phyloP scores from a whole-genome alignment of 305 asterid species.

The Withania somnifera region DNA sequence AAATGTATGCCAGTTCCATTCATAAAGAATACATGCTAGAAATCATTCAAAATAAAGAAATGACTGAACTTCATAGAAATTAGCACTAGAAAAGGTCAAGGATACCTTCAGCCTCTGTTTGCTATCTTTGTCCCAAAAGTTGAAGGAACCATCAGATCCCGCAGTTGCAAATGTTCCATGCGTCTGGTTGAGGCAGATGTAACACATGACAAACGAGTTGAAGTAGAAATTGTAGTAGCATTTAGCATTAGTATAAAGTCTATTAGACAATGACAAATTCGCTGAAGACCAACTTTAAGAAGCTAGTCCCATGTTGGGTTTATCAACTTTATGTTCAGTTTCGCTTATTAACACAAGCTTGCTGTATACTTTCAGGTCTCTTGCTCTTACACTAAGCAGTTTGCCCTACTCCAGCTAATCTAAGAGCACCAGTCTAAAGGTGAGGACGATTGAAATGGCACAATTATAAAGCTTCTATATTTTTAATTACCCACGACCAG shows the following conservation, averaged over 20 bases:
- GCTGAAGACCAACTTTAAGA: background rate
- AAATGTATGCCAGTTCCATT: background rate
- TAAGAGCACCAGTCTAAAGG: background rate
- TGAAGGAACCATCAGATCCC: constrained; percentile 90
- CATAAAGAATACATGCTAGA: background rate
- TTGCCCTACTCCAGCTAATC: background rate
- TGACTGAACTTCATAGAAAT: background rate
- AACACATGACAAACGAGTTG: background rate
- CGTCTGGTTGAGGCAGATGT: constrained; percentile 27
- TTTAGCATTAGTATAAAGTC: background rate
- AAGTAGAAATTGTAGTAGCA: background rate
- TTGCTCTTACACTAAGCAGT: background rate
- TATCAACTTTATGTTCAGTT: background rate
- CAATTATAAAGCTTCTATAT: background rate
- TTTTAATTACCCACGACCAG: background rate
- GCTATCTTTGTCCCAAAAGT: constrained; percentile 96
- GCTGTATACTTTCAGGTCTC: background rate
- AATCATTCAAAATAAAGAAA: background rate
- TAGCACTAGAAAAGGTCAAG: constrained; percentile 3
- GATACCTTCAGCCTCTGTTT: constrained; percentile 88
- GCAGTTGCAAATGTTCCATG: constrained; percentile 85
- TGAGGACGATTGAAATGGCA: background rate
- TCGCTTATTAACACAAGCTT: background rate
- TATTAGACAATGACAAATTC: background rate
- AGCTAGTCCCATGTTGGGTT: background rate